These are phyloP conservation scores for Lavandula angustifolia DNA, from an alignment of 257 asterid genomes.

Conservation along the genomic window DNA sequence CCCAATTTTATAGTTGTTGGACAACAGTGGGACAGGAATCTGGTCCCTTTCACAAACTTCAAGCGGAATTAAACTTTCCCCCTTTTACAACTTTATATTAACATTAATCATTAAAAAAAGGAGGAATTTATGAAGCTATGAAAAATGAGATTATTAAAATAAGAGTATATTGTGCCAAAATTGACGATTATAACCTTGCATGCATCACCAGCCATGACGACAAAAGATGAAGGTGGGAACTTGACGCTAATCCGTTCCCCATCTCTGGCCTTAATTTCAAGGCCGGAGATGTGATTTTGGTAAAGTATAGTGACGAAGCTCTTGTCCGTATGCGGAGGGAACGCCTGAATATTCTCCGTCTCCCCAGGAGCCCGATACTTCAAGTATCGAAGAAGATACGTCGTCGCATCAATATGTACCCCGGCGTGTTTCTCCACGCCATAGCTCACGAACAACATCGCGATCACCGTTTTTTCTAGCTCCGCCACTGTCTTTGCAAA, in stretches of 20 bases:
- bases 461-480: constrained; percentile 52
- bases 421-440: constrained; percentile 41
- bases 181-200: constrained; percentile 44
- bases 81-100: no score
- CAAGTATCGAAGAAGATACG: constrained; percentile 55
- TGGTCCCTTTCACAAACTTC: no score
- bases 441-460: constrained; percentile 64
- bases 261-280: constrained; percentile 54
- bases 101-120: no score
- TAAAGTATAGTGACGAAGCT: constrained; percentile 64
- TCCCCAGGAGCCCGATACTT: constrained; percentile 52
- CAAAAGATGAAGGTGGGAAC: constrained; percentile 58
- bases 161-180: neutral
- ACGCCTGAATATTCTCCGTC: constrained; percentile 48
- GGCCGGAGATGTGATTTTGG: constrained; percentile 62
- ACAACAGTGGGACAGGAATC: no score
- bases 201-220: constrained; percentile 83
- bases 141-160: no score
- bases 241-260: constrained; percentile 55
- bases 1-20: no score
- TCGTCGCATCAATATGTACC: constrained; percentile 43
- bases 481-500: constrained; percentile 55
- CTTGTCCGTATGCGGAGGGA: constrained; percentile 70
- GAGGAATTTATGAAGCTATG: no score
- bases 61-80: no score